Conservation (phyloP, 2,329 filamentous ascomycete species). For the Dothideomycetes sp. region DNA sequence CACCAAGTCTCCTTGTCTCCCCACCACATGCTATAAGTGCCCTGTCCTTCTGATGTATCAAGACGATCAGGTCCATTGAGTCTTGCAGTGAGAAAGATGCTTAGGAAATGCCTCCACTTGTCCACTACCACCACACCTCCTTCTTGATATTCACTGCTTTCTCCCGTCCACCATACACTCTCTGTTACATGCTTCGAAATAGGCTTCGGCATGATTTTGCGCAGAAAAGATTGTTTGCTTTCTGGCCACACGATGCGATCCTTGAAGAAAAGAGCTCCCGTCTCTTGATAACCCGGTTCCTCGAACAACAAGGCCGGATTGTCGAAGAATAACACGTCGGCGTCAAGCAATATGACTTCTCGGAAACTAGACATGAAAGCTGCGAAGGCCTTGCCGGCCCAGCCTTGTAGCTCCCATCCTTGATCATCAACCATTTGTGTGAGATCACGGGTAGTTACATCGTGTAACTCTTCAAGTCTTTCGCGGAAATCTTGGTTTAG, state of each 20-base stretch:
- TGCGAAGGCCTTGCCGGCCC: conserved; percentile 40
- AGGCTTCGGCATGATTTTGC: conserved; percentile 36
- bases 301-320: conserved; percentile 36
- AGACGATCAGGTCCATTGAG: conserved; percentile 39
- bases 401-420: conserved; percentile 38
- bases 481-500: conserved; percentile 35
- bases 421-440: conserved; percentile 36
- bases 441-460: conserved; percentile 37
- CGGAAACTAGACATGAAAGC: conserved; percentile 40
- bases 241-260: conserved; percentile 36
- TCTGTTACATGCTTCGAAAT: conserved; percentile 33
- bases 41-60: conserved; percentile 29
- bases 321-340: conserved; percentile 36
- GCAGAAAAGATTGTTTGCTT: conserved; percentile 31
- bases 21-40: conserved; percentile 25
- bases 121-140: conserved; percentile 40
- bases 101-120: conserved; percentile 38
- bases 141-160: conserved; percentile 35
- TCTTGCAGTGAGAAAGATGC: conserved; percentile 33
- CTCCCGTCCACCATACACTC: conserved; percentile 30
- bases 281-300: conserved; percentile 33
- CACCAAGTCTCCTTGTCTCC: conserved; percentile 44
- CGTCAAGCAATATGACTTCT: conserved; percentile 40
- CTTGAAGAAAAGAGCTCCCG: conserved; percentile 39
- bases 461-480: conserved; percentile 34